Base-by-base conservation (phyloP, 2,329 filamentous ascomycete species). In the Didymella segeticola region DNA sequence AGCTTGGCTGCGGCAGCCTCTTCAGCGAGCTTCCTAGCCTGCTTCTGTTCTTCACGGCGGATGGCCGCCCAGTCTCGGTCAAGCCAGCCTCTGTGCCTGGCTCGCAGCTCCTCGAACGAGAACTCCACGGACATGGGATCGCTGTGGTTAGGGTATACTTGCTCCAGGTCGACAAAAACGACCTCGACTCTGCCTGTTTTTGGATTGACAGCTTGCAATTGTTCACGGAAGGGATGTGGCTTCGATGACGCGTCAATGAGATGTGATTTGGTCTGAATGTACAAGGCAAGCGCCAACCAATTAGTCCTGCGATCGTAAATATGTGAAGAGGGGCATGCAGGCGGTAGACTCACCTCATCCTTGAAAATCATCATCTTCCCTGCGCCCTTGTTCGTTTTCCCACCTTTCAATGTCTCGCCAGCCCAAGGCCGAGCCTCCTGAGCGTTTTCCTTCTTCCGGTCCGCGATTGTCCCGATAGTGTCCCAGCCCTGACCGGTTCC, bases 311-410 rank as follows among this genome's bases (percentile, higher is more conserved):
- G 66, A 66, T 69, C 65, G 69, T 74, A 73, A 69, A 70, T 72
- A 74, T 60, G 26, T 62, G 67, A 61, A 64, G 64, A 82, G 83
- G 67, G 42, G 50, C 42, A 57, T 48, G 53, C 39, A 56, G 56
- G 61, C 52, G 31, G 53, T 58, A 31, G 73, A 83, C 91, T 88
- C 89, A 99, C 95, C 89, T 89, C 82, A 82, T 99, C 95, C 82
- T 90, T 93, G 81, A 97, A 99, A 38, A 99, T 85, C 70, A 88
- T 81, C 87, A 99, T 89, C 81, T 97, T 98, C 47, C 88, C 82
- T 47, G 83, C 83, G 26, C 83, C 86, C 36, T 81, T 85, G 78
- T 91, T 90, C 79, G 91, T 95, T 66, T 91, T 93, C 34, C 90
- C 91, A 2, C 86, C 89, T 75, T 93, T 91, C 64, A 99, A 77